Evolutionary conservation across 2,329 filamentous ascomycete species (phyloP), one percentile per base, ranked within the genome.

Genomic region (Chaetothyriales sp.): DNA sequence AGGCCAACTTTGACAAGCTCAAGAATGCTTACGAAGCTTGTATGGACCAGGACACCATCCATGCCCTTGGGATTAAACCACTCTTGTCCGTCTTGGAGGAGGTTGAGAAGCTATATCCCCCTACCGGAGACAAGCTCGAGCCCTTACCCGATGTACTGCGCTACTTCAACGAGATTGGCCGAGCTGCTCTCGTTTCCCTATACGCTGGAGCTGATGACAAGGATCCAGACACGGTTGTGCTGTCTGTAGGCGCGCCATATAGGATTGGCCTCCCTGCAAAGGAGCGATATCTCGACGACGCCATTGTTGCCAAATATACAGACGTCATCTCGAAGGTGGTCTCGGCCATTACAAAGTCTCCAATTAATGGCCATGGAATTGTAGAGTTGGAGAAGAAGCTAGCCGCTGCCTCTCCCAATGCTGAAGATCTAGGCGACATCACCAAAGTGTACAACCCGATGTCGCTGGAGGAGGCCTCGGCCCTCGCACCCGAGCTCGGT

Each of bases 371-470:
- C 54, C 66, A 71, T 48, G 66, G 71, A 47, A 65, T 80, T 43
- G 70, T 81, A n/a, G 67, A 75, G 2, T 71, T 85, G 18, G 81
- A 83, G 62, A 77, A 75, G 61, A 67, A 77, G 58, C 72, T 85
- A 48, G 81, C 81, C 3, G 69, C 73, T 48, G 73, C 75, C 37
- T 77, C 77, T 4, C 78, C 80, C 2, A 73, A 76, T 54, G 73
- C 75, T 1, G 75, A 79, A 62, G 76, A 80, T 51, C 72, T 73
- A 18, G 70, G 79, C 54, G 79, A 83, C 63, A 77, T 83, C 46
- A 82, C 78, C 10, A 56, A 83, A 69, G 79, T 77, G 57, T 85
- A 85, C 65, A 85, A 84, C 60, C 80, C 80, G 1, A 75, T 76
- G 63, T 73, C 73, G 7, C 64, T 83, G 18, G 66, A 74, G 9